Percentiles rank a stretch among this genome's conserved stretches.
These are phyloP conservation scores for Cyclotella baltica DNA, from an alignment of 108 stramenopile species.

Conservation along the genomic window DNA sequence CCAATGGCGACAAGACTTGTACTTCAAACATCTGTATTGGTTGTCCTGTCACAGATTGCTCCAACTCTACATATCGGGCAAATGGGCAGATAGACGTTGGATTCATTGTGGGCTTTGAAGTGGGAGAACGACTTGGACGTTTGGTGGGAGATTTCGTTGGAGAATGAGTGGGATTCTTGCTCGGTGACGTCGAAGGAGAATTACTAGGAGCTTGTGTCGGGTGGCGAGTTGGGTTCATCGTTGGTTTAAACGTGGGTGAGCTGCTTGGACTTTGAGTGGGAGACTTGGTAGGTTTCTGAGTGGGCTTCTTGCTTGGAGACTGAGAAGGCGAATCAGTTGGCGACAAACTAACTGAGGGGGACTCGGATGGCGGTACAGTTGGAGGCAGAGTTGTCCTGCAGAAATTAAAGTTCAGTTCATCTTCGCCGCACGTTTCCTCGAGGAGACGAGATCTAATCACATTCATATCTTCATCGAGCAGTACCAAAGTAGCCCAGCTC, in stretches of 20 bases:
- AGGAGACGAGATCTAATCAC: background rate
- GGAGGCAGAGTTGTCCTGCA: background rate
- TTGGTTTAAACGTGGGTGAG: background rate
- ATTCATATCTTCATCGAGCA: background rate
- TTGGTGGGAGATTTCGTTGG: background rate
- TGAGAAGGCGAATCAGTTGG: background rate
- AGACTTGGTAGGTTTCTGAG: background rate
- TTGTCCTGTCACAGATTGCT: background rate
- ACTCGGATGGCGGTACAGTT: background rate
- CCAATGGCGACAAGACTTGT: background rate
- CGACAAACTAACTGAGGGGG: background rate
- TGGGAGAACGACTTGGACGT: too few species aligned
- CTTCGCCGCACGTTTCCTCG: background rate
- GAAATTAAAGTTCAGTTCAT: conserved; percentile 5
- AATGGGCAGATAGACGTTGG: background rate
- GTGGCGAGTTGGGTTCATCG: background rate
- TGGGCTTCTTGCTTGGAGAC: background rate
- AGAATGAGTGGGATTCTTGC: background rate
- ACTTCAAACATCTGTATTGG: conserved; percentile 1
- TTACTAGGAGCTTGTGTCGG: too few species aligned
- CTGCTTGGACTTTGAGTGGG: background rate
- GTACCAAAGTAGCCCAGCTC: background rate
- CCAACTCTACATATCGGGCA: background rate
- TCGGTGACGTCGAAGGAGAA: too few species aligned
- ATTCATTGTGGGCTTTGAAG: too few species aligned